phyloP scores from a whole-genome alignment of 352 stramenopile species.

The Globisporangium echinulatum region DNA sequence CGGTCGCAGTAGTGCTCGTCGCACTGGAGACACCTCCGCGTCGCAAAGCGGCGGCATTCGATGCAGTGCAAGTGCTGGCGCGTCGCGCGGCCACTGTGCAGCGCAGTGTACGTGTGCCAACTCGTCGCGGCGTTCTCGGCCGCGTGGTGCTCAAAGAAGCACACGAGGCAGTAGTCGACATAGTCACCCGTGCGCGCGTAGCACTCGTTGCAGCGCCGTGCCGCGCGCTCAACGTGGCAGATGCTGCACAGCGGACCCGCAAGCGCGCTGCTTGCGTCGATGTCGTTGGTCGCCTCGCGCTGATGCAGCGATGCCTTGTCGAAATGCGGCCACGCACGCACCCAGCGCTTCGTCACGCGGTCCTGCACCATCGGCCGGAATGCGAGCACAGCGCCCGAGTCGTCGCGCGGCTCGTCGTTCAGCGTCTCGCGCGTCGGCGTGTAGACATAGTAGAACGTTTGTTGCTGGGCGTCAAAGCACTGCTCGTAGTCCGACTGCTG shows the following conservation, averaged over 20 bases:
- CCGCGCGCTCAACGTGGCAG: conserved; percentile 50
- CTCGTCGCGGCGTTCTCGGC: conserved; percentile 16
- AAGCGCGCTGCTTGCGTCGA: not conserved
- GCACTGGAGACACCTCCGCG: conserved; percentile 55
- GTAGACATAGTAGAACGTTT: conserved; percentile 64
- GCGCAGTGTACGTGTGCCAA: conserved; percentile 60
- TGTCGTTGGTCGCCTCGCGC: conserved; percentile 1
- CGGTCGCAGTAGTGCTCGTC: conserved; percentile 77
- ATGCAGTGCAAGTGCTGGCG: conserved; percentile 53
- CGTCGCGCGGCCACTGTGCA: conserved; percentile 27
- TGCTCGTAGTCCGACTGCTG: conserved; percentile 67
- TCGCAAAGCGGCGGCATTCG: conserved; percentile 64
- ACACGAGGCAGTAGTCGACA: conserved; percentile 66
- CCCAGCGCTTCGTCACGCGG: conserved; percentile 56
- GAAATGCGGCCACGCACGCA: conserved; percentile 67
- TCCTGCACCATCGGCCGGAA: conserved; percentile 73
- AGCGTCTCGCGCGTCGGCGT: conserved; percentile 58
- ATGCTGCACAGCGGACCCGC: conserved; percentile 31
- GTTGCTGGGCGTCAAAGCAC: conserved; percentile 40
- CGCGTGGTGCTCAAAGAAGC: conserved; percentile 59
- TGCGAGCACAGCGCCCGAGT: conserved; percentile 34
- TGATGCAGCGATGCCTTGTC: conserved; percentile 3
- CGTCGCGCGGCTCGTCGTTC: conserved; percentile 50
- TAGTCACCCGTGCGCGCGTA: conserved; percentile 52
- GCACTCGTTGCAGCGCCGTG: conserved; percentile 66